Evolutionary conservation across 2,329 filamentous ascomycete species (phyloP).

Genomic region (Pseudodiploospora longispora): DNA sequence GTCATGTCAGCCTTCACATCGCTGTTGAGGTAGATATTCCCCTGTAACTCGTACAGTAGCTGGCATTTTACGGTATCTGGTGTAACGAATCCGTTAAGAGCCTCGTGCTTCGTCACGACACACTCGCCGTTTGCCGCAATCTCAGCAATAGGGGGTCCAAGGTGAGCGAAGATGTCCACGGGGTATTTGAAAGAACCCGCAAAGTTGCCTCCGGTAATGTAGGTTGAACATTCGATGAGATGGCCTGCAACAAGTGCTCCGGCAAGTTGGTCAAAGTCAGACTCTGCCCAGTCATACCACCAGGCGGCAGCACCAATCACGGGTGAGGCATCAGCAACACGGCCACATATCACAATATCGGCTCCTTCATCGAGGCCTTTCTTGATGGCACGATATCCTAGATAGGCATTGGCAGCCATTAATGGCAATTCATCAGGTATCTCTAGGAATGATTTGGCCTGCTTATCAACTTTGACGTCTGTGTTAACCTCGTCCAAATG

Average conservation of each 20-base stretch:
- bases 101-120: slow-evolving; percentile 40
- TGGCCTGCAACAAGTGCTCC: slow-evolving; percentile 38
- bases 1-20: slow-evolving; percentile 36
- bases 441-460: slow-evolving; percentile 11
- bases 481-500: slow-evolving; percentile 15
- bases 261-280: slow-evolving; percentile 37
- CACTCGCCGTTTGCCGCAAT: slow-evolving; percentile 35
- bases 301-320: slow-evolving; percentile 45
- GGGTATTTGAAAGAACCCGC: slow-evolving; percentile 27
- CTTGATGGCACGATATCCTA: slow-evolving; percentile 38
- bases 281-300: slow-evolving; percentile 41
- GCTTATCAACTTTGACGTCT: slow-evolving; percentile 12
- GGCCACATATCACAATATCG: slow-evolving; percentile 34
- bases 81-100: slow-evolving; percentile 32
- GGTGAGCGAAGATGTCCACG: slow-evolving; percentile 18
- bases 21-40: slow-evolving; percentile 38
- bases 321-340: slow-evolving; percentile 35
- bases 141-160: slow-evolving; percentile 43
- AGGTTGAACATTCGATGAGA: slow-evolving; percentile 43
- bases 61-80: slow-evolving; percentile 33
- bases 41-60: slow-evolving; percentile 42
- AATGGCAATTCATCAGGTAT: slow-evolving; percentile 12
- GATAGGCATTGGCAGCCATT: slow-evolving; percentile 37
- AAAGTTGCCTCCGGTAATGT: slow-evolving; percentile 45
- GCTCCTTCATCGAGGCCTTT: slow-evolving; percentile 29